phyloP scores from a whole-genome alignment of 73 alveolate genomes.

The Tetrahymena elliotti region DNA sequence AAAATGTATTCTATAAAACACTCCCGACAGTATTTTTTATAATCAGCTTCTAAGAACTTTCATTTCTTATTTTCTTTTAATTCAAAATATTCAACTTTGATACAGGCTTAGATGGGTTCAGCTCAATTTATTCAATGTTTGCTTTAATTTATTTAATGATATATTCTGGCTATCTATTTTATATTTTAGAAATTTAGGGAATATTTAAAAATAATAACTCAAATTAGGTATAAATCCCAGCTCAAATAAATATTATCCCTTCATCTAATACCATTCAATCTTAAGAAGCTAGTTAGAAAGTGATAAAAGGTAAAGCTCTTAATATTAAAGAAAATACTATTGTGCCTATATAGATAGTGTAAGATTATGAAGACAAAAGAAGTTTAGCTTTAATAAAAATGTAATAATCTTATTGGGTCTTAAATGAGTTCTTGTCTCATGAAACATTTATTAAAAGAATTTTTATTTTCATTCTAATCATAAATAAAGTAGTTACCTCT shows the following conservation, averaged over 20 bases:
- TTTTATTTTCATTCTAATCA: not conserved
- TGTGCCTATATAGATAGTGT: not conserved
- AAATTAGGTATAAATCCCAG: not conserved
- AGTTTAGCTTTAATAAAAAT: not conserved
- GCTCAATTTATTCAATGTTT: not conserved
- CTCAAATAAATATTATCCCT: not conserved
- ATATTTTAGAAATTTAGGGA: not conserved
- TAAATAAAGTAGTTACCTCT: not conserved
- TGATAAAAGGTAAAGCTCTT: not conserved
- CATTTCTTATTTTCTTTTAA: not conserved
- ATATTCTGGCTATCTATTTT: not conserved
- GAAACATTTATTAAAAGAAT: not conserved
- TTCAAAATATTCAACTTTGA: not conserved
- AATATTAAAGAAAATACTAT: not conserved
- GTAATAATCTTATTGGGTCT: not conserved
- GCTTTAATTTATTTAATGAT: not conserved
- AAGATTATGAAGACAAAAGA: not conserved
- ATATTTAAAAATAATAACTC: not conserved
- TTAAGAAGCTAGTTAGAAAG: not conserved
- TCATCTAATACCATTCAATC: not conserved
- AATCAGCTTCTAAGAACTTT: not conserved
- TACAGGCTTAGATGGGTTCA: not conserved
- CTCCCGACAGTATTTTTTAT: not conserved
- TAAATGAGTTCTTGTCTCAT: not conserved
- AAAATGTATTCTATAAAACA: not conserved